These are phyloP conservation scores for Rhynchospora tenuis DNA, from an alignment of 176 grass and related monocot genomes.

Conservation along the genomic window DNA sequence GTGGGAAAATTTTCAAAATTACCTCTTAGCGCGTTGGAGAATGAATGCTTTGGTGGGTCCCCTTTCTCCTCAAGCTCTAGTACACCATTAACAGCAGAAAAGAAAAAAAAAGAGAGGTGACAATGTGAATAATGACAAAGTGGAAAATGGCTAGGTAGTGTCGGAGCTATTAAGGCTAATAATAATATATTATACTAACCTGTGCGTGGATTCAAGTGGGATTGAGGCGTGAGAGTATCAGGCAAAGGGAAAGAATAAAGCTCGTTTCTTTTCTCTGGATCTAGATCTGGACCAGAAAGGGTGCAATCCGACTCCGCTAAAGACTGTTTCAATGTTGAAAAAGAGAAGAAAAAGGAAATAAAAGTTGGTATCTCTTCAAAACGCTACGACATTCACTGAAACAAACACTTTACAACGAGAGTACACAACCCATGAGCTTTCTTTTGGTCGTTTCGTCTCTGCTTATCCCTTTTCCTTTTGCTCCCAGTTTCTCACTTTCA, in stretches of 20 bases:
- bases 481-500: slow-evolving; percentile 7
- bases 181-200: slow-evolving; percentile 15
- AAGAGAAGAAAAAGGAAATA: neutral
- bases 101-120: neutral
- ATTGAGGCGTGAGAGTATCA: slow-evolving; percentile 19
- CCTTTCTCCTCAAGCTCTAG: slow-evolving; percentile 22
- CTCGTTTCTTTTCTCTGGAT: slow-evolving; percentile 15
- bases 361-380: neutral
- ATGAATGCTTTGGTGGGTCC: slow-evolving; percentile 34
- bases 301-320: slow-evolving; percentile 22
- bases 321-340: slow-evolving; percentile 23
- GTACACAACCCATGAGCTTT: neutral
- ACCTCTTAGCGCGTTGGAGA: slow-evolving; percentile 56
- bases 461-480: neutral
- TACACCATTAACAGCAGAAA: neutral
- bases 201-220: slow-evolving; percentile 17
- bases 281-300: slow-evolving; percentile 25
- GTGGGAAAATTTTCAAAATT: slow-evolving; percentile 15
- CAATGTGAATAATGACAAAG: slow-evolving; percentile 18
- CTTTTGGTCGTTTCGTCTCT: neutral
- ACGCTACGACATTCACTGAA: neutral
- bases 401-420: slow-evolving; percentile 1
- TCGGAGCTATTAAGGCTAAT: neutral
- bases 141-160: neutral
- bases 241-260: slow-evolving; percentile 11